phyloP scores from a whole-genome alignment of 1,139 yeast genomes.

The Kurtzmaniella quercitrusa region DNA sequence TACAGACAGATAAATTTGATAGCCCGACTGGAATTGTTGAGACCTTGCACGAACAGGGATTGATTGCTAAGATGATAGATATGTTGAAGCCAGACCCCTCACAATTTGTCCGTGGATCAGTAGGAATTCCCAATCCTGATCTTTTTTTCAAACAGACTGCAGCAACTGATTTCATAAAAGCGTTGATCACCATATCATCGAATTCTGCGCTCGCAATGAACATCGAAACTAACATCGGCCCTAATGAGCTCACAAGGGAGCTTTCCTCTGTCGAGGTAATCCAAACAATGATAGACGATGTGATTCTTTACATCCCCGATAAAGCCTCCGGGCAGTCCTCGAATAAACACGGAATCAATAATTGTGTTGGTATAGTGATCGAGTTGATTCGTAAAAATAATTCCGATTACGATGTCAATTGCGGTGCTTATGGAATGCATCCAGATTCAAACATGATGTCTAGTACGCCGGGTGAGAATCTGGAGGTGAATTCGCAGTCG shows the following conservation, averaged over 20 bases:
- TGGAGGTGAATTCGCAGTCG: conserved; percentile 37
- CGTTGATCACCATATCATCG: conserved; percentile 91
- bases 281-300: conserved; percentile 36
- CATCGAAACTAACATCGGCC: conserved; percentile 46
- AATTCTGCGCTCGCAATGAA: conserved; percentile 46
- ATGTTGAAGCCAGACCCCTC: conserved; percentile 44
- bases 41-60: conserved; percentile 44
- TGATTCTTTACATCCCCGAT: conserved; percentile 31
- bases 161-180: conserved; percentile 92
- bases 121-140: conserved; percentile 27
- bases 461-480: conserved; percentile 21
- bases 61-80: conserved; percentile 50
- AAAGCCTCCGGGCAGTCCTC: conserved; percentile 18
- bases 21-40: conserved; percentile 62
- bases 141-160: conserved; percentile 77
- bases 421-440: conserved; percentile 37
- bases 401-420: conserved; percentile 45
- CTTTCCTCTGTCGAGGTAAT: conserved; percentile 37
- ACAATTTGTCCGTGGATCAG: conserved; percentile 21
- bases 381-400: conserved; percentile 46
- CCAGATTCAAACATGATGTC: conserved; percentile 9
- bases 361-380: conserved; percentile 45
- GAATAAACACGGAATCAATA: conserved; percentile 45
- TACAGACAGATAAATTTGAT: conserved; percentile 64
- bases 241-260: conserved; percentile 43